Evolutionary conservation across 805 yeast species (phyloP).

Genomic region (Wickerhamomyces strasburgensis): DNA sequence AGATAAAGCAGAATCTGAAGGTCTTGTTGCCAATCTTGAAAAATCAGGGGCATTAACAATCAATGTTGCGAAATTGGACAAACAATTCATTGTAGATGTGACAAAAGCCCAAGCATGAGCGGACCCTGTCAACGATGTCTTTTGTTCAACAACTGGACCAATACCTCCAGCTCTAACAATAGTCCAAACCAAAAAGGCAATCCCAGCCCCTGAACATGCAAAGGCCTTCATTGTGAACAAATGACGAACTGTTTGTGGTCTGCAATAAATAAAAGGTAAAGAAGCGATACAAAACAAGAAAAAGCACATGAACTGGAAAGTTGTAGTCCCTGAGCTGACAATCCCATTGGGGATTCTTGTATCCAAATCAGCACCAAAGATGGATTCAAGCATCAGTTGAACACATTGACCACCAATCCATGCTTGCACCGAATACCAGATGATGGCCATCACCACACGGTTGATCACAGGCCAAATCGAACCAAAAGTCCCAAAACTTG

Average conservation of each 20-base stretch:
- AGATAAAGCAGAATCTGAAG: conserved; percentile 27
- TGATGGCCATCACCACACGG: conserved; percentile 30
- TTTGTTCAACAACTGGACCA: conserved; percentile 24
- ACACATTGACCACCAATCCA: conserved; percentile 74
- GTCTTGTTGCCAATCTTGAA: conserved; percentile 32
- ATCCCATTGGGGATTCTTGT: conserved; percentile 18
- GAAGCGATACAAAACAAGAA: conserved; percentile 29
- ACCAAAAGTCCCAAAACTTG: conserved; percentile 32
- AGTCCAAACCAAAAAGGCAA: conserved; percentile 30
- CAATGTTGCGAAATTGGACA: conserved; percentile 34
- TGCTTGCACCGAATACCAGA: conserved; percentile 73
- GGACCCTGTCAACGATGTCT: conserved; percentile 22
- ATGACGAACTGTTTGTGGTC: conserved; percentile 31
- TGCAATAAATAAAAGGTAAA: conserved; percentile 30
- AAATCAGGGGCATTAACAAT: conserved; percentile 35
- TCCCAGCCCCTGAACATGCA: conserved; percentile 27
- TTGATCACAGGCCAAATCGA: conserved; percentile 27
- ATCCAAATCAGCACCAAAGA: conserved; percentile 37
- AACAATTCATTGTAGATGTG: conserved; percentile 27
- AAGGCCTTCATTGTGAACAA: conserved; percentile 31
- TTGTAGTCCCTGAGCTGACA: no score
- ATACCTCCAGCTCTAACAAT: conserved; percentile 26
- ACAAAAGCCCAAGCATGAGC: conserved; percentile 22
- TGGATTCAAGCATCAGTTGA: conserved; percentile 58
- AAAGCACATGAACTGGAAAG: conserved; percentile 29